These are phyloP conservation scores for Tulasnella sp. DNA, from an alignment of 768 basidiomycete genomes.

Conservation along the genomic window DNA sequence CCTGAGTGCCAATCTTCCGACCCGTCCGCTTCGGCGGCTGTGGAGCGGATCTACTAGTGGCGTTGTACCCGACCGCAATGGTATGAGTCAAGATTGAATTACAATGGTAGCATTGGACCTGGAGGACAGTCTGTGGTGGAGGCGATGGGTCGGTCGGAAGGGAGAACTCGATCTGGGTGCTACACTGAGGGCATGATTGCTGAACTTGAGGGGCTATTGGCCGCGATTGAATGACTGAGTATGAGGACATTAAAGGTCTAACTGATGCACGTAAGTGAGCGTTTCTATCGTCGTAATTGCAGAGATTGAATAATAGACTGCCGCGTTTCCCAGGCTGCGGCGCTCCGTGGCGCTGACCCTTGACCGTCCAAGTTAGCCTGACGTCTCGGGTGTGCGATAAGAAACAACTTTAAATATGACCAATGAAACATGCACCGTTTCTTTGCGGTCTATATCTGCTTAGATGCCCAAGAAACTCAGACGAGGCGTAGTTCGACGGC, in stretches of 20 bases:
- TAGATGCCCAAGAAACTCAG: too few species aligned
- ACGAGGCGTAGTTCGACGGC: too few species aligned
- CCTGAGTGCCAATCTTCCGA: slow-evolving; percentile 84
- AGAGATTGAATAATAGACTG: neutral
- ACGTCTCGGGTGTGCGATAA: too few species aligned
- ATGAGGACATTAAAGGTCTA: slow-evolving; percentile 6
- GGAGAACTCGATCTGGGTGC: slow-evolving; percentile 19
- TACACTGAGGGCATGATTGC: slow-evolving; percentile 18
- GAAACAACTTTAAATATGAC: too few species aligned
- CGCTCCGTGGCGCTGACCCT: too few species aligned
- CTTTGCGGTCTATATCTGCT: too few species aligned
- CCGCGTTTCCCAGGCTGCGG: neutral
- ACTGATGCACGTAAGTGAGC: neutral
- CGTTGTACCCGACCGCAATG: neutral
- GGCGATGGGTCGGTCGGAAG: neutral
- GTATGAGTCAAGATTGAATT: slow-evolving; percentile 15
- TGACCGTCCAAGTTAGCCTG: too few species aligned
- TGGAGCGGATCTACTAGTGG: neutral
- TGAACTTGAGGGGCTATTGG: slow-evolving; percentile 21
- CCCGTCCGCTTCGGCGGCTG: slow-evolving; percentile 36
- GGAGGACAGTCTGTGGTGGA: slow-evolving; percentile 17
- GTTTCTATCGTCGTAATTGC: neutral
- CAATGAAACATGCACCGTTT: too few species aligned
- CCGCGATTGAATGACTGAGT: neutral
- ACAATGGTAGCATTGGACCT: slow-evolving; percentile 22